A percentile compares a stretch with the other conserved stretches of the same genome.
Evolutionary conservation across 2,329 filamentous ascomycete species (phyloP).

Genomic region (Rutstroemia sp.): DNA sequence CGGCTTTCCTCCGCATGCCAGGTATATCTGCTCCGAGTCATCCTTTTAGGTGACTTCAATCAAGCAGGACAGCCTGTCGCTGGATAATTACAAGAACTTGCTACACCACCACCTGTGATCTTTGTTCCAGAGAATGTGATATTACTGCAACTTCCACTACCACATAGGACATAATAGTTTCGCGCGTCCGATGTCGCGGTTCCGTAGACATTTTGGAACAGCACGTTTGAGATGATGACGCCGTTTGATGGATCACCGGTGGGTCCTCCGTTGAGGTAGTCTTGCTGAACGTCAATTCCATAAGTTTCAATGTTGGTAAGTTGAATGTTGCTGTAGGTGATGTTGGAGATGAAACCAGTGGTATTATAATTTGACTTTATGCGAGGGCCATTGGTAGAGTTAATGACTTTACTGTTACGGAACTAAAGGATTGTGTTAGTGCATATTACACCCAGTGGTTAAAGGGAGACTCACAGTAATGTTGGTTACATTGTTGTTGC

Average conservation of each 20-base stretch:
- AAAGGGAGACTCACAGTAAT: conserved; percentile 20
- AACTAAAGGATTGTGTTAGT: conserved; percentile 17
- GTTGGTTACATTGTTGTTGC: conserved; percentile 30
- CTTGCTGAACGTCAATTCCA: conserved; percentile 44
- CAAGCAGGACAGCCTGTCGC: conserved; percentile 22
- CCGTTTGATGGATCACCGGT: conserved; percentile 33
- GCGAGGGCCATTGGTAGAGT: conserved; percentile 31
- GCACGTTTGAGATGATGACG: conserved; percentile 31
- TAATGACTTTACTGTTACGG: conserved; percentile 20
- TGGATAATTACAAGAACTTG: conserved; percentile 27
- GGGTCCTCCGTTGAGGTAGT: conserved; percentile 41
- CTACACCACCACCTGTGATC: conserved; percentile 21
- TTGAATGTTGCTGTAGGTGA: conserved; percentile 40
- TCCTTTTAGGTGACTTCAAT: too few species aligned
- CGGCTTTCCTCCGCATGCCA: too few species aligned
- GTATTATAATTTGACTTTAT: conserved; percentile 35
- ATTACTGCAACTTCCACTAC: conserved; percentile 32
- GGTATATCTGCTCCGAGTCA: too few species aligned
- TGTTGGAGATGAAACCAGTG: conserved; percentile 33
- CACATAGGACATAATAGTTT: conserved; percentile 35
- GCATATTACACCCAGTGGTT: background rate
- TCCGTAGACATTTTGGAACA: conserved; percentile 32
- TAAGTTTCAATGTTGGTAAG: conserved; percentile 38
- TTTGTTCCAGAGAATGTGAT: conserved; percentile 31
- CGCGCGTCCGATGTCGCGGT: conserved; percentile 22